Base-by-base conservation (phyloP, 768 basidiomycete species). In the Lyophyllum decastes region DNA sequence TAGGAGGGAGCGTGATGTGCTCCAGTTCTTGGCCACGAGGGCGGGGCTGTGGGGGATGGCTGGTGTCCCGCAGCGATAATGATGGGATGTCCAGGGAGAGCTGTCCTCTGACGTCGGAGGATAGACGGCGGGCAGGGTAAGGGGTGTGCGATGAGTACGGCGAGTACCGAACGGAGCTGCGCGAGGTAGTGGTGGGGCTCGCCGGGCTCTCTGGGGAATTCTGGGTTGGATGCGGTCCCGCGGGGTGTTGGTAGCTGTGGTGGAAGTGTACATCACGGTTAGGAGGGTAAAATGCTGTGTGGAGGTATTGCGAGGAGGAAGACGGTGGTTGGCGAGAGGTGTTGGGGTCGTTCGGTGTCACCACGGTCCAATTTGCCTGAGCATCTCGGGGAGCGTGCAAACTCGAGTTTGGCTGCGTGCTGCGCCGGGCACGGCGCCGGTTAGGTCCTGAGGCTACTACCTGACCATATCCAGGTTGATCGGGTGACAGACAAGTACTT, bases 401-500 rank as follows among this genome's bases (percentile, higher is more conserved):
- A 6, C n/a, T 52, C 12, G 64, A 64, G 63, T 74, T 67, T 30
- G 72, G 67, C 44, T 79, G 81, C 17, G 81, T 78, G 30, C 74
- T 77, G 55, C 86, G 81, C 34, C 87, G 81, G 21, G 82, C 72
- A 45, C 88, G 81, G 49, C 89, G 82, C 59, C 87, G 81, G n/a
- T 80, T 81, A 25, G 82, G 75, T 30, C 81, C 78, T 27, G 76
- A 78, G 44, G 86, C 76, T 17, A 93, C 84, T 47, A 94, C 87
- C 68, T 94, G 92, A 22, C 93, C 92, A 70, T 87, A 95, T 8
- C 93, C 92, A 33, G 91, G 84, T 61, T 92, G 90, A 70, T 92
- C 90, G 50, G 92, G 92, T 0, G 90, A 85, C 51, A 95, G 76
- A 68, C 92, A 95, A 26, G 89, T 90, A 53, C 79, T 83, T 7